Percentiles rank a stretch among this genome's conserved stretches.
Evolutionary conservation across 2,329 filamentous ascomycete species (phyloP).

Genomic region (Calonectria fujianensis): DNA sequence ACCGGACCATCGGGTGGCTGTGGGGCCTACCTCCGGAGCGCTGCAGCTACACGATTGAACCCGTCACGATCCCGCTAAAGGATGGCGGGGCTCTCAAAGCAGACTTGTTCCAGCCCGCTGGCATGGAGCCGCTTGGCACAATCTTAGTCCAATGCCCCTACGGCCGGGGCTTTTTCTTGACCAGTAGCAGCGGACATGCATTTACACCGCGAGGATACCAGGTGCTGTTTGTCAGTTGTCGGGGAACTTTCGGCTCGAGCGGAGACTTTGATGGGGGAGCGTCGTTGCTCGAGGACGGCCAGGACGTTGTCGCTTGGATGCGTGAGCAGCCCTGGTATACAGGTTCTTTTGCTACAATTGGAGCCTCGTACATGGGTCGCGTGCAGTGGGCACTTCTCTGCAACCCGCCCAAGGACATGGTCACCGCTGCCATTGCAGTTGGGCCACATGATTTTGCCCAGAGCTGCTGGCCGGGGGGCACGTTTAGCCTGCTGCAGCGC

Average conservation of each 20-base stretch:
- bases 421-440: not conserved
- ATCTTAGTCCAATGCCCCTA: slow-evolving; percentile 8
- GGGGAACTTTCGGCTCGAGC: not conserved
- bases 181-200: not conserved
- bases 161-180: not conserved
- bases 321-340: slow-evolving; percentile 13
- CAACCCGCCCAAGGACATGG: slow-evolving; percentile 11
- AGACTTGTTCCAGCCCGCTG: not conserved
- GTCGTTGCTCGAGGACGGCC: not conserved
- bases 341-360: not conserved
- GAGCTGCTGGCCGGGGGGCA: not conserved
- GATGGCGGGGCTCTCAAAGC: not conserved
- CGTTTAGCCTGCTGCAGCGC: not conserved
- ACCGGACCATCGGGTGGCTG: slow-evolving; percentile 7
- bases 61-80: not conserved
- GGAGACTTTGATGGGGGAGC: not conserved
- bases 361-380: slow-evolving; percentile 3
- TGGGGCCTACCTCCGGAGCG: not conserved
- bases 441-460: slow-evolving; percentile 1
- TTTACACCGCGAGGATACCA: not conserved
- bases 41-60: slow-evolving; percentile 12
- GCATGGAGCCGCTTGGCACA: not conserved
- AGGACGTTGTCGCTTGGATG: slow-evolving; percentile 11
- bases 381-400: slow-evolving; percentile 11
- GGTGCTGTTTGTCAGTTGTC: slow-evolving; percentile 10